phyloP scores from a whole-genome alignment of 2,329 filamentous ascomycete genomes.

The Pseudohalonectria lignicola region DNA sequence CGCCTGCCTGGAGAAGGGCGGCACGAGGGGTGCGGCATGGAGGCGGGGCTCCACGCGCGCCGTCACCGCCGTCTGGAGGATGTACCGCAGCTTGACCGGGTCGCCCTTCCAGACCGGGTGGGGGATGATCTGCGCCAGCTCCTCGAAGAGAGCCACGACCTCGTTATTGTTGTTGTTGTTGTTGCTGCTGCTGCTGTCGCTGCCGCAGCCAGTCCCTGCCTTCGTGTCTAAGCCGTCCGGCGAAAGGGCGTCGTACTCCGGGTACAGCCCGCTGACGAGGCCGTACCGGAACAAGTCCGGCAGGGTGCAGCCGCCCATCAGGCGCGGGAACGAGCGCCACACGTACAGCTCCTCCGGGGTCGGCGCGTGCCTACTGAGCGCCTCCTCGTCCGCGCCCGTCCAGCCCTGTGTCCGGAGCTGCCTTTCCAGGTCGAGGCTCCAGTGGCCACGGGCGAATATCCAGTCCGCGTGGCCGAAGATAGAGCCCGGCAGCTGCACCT shows the following conservation, averaged over 20 bases:
- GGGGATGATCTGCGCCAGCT: conserved; percentile 5
- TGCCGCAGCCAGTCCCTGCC: too few species aligned
- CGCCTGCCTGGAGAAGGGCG: conserved; percentile 6
- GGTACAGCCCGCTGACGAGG: conserved; percentile 3
- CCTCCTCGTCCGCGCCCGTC: not conserved
- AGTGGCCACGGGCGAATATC: conserved; percentile 5
- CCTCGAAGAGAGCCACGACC: conserved; percentile 3
- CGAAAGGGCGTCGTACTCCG: too few species aligned
- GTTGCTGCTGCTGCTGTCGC: too few species aligned
- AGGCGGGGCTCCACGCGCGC: conserved; percentile 4
- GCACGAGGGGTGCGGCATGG: conserved; percentile 7
- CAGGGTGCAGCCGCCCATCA: conserved; percentile 6
- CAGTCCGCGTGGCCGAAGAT: conserved; percentile 6
- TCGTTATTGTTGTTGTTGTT: too few species aligned
- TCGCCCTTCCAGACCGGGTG: conserved; percentile 7
- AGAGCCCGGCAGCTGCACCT: conserved; percentile 6
- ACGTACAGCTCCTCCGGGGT: conserved; percentile 6
- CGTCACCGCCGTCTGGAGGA: conserved; percentile 8
- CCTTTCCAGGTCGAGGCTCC: conserved; percentile 5
- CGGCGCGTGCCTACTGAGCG: not conserved
- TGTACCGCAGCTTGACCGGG: conserved; percentile 6
- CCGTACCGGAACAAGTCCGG: conserved; percentile 10
- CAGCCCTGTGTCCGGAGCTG: not conserved
- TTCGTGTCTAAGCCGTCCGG: too few species aligned
- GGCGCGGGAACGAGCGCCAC: conserved; percentile 7